Evolutionary conservation across 257 asterid genomes (phyloP), one percentile per base, ranked within the genome.

Genomic region (Voacanga thouarsii): DNA sequence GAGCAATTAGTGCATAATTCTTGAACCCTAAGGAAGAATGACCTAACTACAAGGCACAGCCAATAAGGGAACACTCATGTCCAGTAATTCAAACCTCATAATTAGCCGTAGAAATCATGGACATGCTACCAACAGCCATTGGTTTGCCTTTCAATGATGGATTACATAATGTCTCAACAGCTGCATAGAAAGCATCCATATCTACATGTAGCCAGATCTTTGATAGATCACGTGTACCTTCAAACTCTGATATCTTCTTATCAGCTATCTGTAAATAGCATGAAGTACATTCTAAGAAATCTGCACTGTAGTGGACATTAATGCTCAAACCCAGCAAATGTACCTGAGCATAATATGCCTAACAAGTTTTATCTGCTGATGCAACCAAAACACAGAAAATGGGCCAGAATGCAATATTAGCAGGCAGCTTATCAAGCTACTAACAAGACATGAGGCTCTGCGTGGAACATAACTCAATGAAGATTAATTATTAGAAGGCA

Each of bases 111-210:
- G 97, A 95, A 83, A 95, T 84, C 99, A 95, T 95, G 80, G 99
- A 95, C 90, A 87, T 84, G 89, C 97, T 66, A 45, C 99, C 99
- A 85, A 95, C 99, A 84, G 99, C 98, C 97, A 95, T 84, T 57
- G 99, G 98, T 84, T 89, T 92, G 55, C 97, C 98, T 75, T 87
- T 50, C 23, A 96, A 82, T 47, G 94, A 85, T 33, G 96, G 97
- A 83, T 93, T 80, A 75, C 89, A 76, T 78, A 92, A 86, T 70
- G 97, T 92, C 77, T 96, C 99, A 81, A 88, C 97, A 71, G 99
- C 97, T 21, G 98, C 99, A 78, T 88, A 96, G 66, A 96, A 96
- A 75, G 99, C 99, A 92, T 96, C 98, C 99, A 96, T 96, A 86
- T 93, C 99, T 77, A 96, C 97, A 69, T 96, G 99, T 47, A 96